Base-by-base conservation (phyloP, 108 stramenopile species). In the Aurantiochytrium sp. region DNA sequence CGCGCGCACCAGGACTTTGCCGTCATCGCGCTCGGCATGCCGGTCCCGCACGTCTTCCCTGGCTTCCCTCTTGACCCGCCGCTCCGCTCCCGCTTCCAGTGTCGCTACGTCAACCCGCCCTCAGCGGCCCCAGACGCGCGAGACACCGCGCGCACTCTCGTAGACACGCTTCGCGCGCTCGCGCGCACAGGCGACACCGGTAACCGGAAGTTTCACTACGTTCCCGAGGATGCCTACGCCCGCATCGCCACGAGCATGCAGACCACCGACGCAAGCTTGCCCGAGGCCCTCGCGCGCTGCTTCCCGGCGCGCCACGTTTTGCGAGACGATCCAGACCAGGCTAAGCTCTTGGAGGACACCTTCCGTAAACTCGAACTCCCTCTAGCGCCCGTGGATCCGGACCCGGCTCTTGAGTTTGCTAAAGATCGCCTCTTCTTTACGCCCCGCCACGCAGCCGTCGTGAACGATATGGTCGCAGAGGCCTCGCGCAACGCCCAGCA, bases 1-100 rank as follows among this genome's bases (percentile, higher is more conserved):
- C 39, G 73, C 6, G 73, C 73, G 6, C 45, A 39, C 1, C 37
- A 88, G 8, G 41, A 50, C 68, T 97, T 97, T 90, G 89, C 95
- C 22, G 95, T 97, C 27, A 91, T 95, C 30, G 96, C 95, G 2
- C 52, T 94, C 36, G 94, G 86, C 42, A 86, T 85, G 19, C 91
- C 91, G 52, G 86, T 93, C n/a, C 89, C 93, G 12, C 90, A 86
- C 21, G 19, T 65, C 19, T 95, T 89, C 50, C 91, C 91, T 19
- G 93, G 94, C 24, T 54, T 88, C 10, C 87, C 87, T 4, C 55
- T 89, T 21, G 89, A 89, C 36, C 89, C 89, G 15, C 89, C 89
- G 4, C 89, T 89, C 4, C 54, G 89, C 24, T 87, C 86, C 8
- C 54, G 89, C 0, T 89, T 89, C 39, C 86, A 86, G 24, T 54